Evolutionary conservation across 176 grass and related monocot genomes (phyloP), one percentile per base, ranked within the genome.

Genomic region (Triticum timopheevii): DNA sequence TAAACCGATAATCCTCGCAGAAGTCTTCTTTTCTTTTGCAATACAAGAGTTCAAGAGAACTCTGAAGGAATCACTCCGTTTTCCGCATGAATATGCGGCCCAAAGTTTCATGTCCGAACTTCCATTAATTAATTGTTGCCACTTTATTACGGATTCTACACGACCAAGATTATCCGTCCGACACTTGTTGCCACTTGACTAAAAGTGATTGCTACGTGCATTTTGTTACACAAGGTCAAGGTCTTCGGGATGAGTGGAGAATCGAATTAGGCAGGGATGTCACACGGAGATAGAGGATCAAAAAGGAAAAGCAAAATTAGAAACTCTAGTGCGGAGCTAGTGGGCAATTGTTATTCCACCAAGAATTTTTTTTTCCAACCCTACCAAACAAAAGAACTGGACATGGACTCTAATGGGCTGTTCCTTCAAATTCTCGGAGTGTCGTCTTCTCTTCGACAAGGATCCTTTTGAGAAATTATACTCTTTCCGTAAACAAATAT

Each of bases 201-300:
- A 16, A 77, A 52, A 31, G 54, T 22, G 66, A 33, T 69, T 27
- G 74, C 47, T 56, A 77, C 45, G 45, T 49, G 45, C 16, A 20
- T 56, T 77, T 56, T 16, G 15, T 77, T 77, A 54, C 24, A 76
- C 25, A 76, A 52, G 30, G 10, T 15, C 24, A 44, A 52, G 73
- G 23, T 50, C 24, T 52, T 54, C 50, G 31, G 13, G 49, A n/a
- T 20, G 2, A 22, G 23, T 25, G 78, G 9, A 65, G 68, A 81
- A 87, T 87, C 85, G 27, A 74, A 34, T 81, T 63, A 36, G 22
- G 68, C 65, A n/a, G 19, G 16, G 11, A 19, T 36, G 49, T 49
- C 45, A 49, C 44, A 45, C 20, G 27, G 38, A 45, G 22, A 49
- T 10, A 50, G 61, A 66, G 84, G 78, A 90, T 90, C 15, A 4